Evolutionary conservation across 176 grass and related monocot genomes (phyloP).

Genomic region (Eleusine indica): DNA sequence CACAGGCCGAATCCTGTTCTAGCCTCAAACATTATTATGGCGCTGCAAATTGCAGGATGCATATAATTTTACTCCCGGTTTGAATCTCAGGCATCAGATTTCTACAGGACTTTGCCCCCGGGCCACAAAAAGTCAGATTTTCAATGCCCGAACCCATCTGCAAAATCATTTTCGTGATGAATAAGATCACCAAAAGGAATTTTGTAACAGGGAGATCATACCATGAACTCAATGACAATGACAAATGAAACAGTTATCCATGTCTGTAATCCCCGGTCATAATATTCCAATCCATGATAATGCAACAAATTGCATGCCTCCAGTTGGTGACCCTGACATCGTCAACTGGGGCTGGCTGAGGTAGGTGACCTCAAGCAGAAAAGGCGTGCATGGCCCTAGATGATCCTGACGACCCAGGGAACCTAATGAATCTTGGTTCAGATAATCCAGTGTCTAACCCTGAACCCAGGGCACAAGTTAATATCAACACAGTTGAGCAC

Average conservation of each 20-base stretch:
- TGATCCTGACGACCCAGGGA: slow-evolving; percentile 46
- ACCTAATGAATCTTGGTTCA: slow-evolving; percentile 34
- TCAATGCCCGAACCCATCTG: slow-evolving; percentile 2
- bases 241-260: neutral
- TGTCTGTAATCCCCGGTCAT: slow-evolving; percentile 33
- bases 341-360: slow-evolving; percentile 17
- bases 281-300: slow-evolving; percentile 8
- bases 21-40: neutral
- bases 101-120: neutral
- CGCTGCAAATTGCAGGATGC: slow-evolving; percentile 25
- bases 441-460: slow-evolving; percentile 31
- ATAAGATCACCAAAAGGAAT: slow-evolving; percentile 28
- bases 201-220: neutral
- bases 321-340: slow-evolving; percentile 36
- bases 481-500: slow-evolving; percentile 38
- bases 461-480: slow-evolving; percentile 37
- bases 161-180: slow-evolving; percentile 32
- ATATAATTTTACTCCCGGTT: neutral
- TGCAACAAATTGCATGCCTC: slow-evolving; percentile 1
- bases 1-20: slow-evolving; percentile 17
- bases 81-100: neutral
- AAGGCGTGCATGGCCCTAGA: slow-evolving; percentile 28
- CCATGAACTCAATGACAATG: slow-evolving; percentile 34
- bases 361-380: slow-evolving; percentile 5
- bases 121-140: neutral